A percentile compares a stretch with the other conserved stretches of the same genome.
Evolutionary conservation across 495 filamentous ascomycete genomes (phyloP).

Genomic region (Hypomontagnella monticulosa): DNA sequence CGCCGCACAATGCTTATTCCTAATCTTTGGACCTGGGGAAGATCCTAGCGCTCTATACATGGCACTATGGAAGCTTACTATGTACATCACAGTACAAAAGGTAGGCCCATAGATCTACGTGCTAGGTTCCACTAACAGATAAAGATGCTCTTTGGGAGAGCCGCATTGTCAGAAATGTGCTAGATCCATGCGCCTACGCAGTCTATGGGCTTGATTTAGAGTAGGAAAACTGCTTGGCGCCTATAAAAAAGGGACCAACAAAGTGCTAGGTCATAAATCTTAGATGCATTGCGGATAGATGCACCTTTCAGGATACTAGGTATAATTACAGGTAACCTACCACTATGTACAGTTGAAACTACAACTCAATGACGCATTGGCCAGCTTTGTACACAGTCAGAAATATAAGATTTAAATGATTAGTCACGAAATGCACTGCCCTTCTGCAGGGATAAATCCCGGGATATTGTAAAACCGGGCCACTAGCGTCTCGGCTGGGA

Average conservation of each 20-base stretch:
- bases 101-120: slow-evolving; percentile 32
- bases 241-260: no score
- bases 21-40: slow-evolving; percentile 7
- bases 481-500: slow-evolving; percentile 1
- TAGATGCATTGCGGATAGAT: no score
- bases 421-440: background rate
- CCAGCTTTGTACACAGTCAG: background rate
- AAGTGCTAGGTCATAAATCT: no score
- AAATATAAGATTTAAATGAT: background rate
- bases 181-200: no score
- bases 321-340: no score
- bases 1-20: slow-evolving; percentile 16
- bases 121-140: background rate
- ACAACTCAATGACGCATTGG: no score
- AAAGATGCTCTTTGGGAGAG: slow-evolving; percentile 6
- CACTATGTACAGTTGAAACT: no score
- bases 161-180: background rate
- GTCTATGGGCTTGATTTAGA: no score
- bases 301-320: no score
- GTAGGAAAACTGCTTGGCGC: no score
- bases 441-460: background rate
- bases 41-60: slow-evolving; percentile 16
- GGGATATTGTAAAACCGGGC: slow-evolving; percentile 33
- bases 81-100: slow-evolving; percentile 7
- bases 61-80: background rate